Percentiles rank a stretch among this genome's conserved stretches.
Conservation (phyloP, 1,284 basidiomycete species). For the Melampsora larici-populina region DNA sequence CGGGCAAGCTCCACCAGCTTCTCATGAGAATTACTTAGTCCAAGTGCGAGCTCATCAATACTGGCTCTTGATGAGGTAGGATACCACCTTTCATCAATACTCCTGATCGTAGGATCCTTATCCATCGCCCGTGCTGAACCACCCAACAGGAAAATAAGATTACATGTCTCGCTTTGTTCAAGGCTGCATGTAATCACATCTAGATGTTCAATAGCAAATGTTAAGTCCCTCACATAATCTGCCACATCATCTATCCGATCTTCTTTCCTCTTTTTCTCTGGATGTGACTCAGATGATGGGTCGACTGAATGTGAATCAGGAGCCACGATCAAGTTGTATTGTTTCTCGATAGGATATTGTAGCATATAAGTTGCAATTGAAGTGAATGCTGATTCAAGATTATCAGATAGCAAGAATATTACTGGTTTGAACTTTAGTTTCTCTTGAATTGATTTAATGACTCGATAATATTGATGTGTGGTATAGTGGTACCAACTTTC, state of each 20-base stretch:
- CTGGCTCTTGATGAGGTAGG: neutral
- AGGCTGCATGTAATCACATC: neutral
- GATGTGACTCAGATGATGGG: neutral
- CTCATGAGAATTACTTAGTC: neutral
- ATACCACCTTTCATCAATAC: neutral
- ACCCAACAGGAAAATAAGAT: neutral
- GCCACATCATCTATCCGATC: neutral
- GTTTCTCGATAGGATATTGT: neutral
- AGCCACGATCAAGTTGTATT: conserved; percentile 7
- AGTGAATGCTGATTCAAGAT: neutral
- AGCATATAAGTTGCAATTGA: conserved; percentile 1
- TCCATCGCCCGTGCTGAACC: neutral
- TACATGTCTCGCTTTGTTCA: neutral
- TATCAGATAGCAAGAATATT: neutral
- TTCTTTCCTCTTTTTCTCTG: neutral
- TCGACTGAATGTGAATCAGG: conserved; percentile 4
- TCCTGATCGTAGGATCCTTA: neutral
- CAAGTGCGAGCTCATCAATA: neutral
- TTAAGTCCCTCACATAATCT: neutral
- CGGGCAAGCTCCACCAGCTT: neutral
- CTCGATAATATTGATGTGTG: neutral
- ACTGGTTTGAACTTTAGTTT: neutral
- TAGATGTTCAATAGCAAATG: neutral
- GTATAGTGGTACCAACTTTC: neutral
- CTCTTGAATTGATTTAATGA: neutral